These are phyloP conservation scores for Amanita molliuscula DNA, from an alignment of 768 basidiomycete species.

Conservation along the genomic window DNA sequence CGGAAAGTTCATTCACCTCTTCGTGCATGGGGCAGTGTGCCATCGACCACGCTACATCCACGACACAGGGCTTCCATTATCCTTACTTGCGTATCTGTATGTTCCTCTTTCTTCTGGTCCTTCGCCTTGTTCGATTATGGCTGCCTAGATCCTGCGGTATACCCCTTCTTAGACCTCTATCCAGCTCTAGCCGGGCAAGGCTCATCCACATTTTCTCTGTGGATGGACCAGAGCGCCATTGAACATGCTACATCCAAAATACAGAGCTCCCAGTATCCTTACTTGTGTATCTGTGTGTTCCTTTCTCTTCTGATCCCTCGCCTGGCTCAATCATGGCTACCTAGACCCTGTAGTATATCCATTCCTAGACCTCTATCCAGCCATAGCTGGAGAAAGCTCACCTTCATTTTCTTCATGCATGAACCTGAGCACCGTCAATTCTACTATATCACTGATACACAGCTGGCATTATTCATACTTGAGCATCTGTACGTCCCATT, in stretches of 20 bases:
- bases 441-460: background rate
- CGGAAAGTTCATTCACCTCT: no score
- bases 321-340: background rate
- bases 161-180: constrained; percentile 15
- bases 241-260: constrained; percentile 11
- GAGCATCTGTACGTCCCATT: no score
- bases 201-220: constrained; percentile 4
- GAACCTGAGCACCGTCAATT: background rate
- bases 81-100: constrained; percentile 20
- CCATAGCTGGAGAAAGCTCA: background rate
- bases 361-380: constrained; percentile 16
- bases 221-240: background rate
- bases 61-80: constrained; percentile 9
- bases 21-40: background rate
- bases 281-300: constrained; percentile 17
- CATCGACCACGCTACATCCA: background rate
- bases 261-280: constrained; percentile 17
- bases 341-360: constrained; percentile 11
- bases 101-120: constrained; percentile 5
- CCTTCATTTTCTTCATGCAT: background rate
- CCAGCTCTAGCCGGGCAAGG: constrained; percentile 2
- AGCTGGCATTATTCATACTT: no score
- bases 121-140: background rate
- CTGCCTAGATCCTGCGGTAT: constrained; percentile 27
- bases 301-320: background rate